Base-by-base conservation (phyloP, 2,329 filamentous ascomycete species). In the Cordyceps farinosa region DNA sequence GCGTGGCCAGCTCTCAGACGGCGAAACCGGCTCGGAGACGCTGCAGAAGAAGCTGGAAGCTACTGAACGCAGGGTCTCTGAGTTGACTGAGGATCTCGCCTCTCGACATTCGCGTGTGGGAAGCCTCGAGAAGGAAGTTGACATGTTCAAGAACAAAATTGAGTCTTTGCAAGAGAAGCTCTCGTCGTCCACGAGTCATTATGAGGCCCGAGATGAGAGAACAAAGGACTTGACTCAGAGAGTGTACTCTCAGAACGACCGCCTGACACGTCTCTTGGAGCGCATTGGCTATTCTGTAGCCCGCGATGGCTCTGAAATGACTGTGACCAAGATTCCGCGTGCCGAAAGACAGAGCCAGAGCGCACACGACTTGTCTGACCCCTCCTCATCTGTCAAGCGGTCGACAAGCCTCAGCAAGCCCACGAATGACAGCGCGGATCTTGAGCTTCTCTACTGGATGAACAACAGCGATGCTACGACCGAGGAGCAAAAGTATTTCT, bases 201-300 rank as follows among this genome's bases (percentile, higher is more conserved):
- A 91, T 53, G 87, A 92, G 50, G 82, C 85, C 52, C 90, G 92
- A 52, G 89, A 89, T 47, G 80, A 82, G 59, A 88, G 88, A 66
- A 88, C 91, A 5, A 92, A 91, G 72, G 91, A 97, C 66, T 80
- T 98, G 13, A 96, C 92, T 1, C 90, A 92, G 70, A 87, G 88
- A 62, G 81, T 97, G 4, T 96, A 91, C 73, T 83, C 87, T 1
- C 91, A 97, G 66, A 93, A 95, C 66, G 90, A 96, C 68, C 88
- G 91, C 30, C 81, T 97, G n/a, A 85, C 86, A 64, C 87, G 89
- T 58, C 85, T 99, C 54, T 81, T 99, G 0, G 93, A 98, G 72
- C 86, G 92, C 36, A 82, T 98, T 5, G 94, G 94, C 13, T 97
- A 95, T 72, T 87, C 89, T 0, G 84, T 98, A 17, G 86, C 87